Conservation (phyloP, 805 yeast species). For the Teunomyces stri region DNA sequence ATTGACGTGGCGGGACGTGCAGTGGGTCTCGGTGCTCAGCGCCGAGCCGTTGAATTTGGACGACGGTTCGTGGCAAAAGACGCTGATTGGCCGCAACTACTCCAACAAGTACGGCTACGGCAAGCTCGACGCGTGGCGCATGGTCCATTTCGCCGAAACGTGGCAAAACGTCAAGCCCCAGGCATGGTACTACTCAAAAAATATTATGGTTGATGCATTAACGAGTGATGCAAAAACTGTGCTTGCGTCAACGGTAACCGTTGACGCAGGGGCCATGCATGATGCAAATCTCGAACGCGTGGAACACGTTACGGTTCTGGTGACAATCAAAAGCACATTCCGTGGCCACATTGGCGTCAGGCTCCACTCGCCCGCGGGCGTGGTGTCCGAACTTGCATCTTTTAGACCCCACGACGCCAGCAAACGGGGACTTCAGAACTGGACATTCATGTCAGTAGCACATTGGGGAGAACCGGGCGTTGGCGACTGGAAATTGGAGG, state of each 20-base stretch:
- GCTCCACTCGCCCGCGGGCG: slow-evolving; percentile 73
- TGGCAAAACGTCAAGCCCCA: slow-evolving; percentile 92
- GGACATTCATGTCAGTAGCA: slow-evolving; percentile 97
- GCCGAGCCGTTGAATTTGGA: slow-evolving; percentile 65
- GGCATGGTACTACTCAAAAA: slow-evolving; percentile 65
- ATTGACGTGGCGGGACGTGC: slow-evolving; percentile 94
- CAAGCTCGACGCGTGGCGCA: slow-evolving; percentile 73
- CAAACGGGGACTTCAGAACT: slow-evolving; percentile 59
- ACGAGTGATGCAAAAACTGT: slow-evolving; percentile 9
- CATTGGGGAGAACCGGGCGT: slow-evolving; percentile 88
- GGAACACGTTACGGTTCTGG: slow-evolving; percentile 84
- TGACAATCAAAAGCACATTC: slow-evolving; percentile 59
- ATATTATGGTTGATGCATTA: slow-evolving; percentile 27
- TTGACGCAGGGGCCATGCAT: slow-evolving; percentile 47
- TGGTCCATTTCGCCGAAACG: slow-evolving; percentile 68
- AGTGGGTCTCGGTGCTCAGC: slow-evolving; percentile 72
- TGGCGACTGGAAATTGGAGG: slow-evolving; percentile 82
- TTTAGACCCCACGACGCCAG: slow-evolving; percentile 59
- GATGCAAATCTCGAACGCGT: slow-evolving; percentile 62
- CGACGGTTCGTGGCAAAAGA: slow-evolving; percentile 73
- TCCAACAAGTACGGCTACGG: slow-evolving; percentile 93
- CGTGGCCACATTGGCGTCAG: slow-evolving; percentile 72
- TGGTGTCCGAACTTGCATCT: slow-evolving; percentile 70
- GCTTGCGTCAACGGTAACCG: slow-evolving; percentile 30
- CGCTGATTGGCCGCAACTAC: slow-evolving; percentile 65